These are phyloP conservation scores for Sporothrix inflata DNA, from an alignment of 2,329 filamentous ascomycete genomes.

Conservation along the genomic window DNA sequence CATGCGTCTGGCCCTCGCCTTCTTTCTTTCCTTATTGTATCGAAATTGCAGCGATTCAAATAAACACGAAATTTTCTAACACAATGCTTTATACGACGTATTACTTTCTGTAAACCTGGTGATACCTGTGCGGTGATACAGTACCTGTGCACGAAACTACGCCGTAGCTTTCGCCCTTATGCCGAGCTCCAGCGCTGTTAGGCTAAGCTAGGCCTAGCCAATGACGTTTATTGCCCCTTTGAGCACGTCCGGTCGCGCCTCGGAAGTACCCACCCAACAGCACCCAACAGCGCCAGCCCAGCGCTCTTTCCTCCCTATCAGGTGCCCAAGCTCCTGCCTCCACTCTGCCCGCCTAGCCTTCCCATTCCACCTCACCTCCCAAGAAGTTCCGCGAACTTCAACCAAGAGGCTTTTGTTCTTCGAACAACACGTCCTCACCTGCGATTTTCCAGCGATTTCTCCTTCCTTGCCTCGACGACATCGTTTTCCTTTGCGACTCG, in stretches of 20 bases:
- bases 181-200: not conserved
- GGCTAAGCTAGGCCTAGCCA: not conserved
- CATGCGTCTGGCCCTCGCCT: not conserved
- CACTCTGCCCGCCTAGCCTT: not conserved
- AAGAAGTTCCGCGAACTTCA: not conserved
- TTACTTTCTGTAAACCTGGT: not conserved
- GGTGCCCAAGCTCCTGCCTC: conserved; percentile 8
- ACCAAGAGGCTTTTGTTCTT: not conserved
- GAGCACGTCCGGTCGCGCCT: not conserved
- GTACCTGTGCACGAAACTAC: not conserved
- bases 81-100: not conserved
- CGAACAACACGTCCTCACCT: not conserved
- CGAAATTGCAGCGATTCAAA: not conserved
- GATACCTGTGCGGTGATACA: not conserved
- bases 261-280: conserved; percentile 5
- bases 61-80: too few relatives aligned
- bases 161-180: not conserved
- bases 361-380: not conserved
- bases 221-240: conserved; percentile 9
- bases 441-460: not conserved
- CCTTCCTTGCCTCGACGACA: not conserved
- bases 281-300: not conserved
- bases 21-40: not conserved
- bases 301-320: conserved; percentile 4
- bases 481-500: not conserved